Percentiles rank a stretch among this genome's conserved stretches.
Conservation (phyloP, 495 filamentous ascomycete genomes). For the Penicillium odoratum region DNA sequence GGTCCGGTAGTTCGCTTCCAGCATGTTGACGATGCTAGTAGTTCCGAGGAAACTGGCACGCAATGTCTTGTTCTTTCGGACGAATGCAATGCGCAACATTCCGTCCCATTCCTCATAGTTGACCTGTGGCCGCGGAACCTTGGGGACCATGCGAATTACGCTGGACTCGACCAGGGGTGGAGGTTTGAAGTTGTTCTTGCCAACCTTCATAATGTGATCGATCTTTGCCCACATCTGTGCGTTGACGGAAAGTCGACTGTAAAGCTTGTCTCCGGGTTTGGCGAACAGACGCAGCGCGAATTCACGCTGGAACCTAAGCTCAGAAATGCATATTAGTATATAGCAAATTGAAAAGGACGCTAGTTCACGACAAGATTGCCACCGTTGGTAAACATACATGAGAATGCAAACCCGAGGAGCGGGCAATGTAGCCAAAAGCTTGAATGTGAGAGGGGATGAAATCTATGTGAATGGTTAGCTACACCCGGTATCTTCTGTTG, state of each 20-base stretch:
- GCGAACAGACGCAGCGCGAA: constrained; percentile 78
- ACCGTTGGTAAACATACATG: constrained; percentile 59
- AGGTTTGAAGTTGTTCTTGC: constrained; percentile 91
- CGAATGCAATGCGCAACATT: constrained; percentile 79
- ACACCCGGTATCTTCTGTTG: neutral
- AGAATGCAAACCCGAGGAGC: constrained; percentile 77
- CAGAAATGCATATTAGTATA: constrained; percentile 14
- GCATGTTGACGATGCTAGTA: constrained; percentile 73
- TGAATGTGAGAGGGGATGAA: constrained; percentile 84
- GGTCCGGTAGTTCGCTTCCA: constrained; percentile 82
- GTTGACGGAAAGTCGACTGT: constrained; percentile 84
- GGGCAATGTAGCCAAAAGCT: constrained; percentile 77
- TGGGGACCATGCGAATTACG: constrained; percentile 75
- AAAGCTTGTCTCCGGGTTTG: constrained; percentile 76
- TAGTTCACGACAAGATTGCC: neutral
- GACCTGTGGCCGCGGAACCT: constrained; percentile 79
- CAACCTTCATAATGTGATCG: constrained; percentile 88
- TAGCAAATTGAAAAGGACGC: neutral
- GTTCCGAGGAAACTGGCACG: constrained; percentile 73
- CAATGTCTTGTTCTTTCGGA: constrained; percentile 75
- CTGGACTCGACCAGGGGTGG: constrained; percentile 87
- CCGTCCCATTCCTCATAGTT: constrained; percentile 96
- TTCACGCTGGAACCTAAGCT: constrained; percentile 58
- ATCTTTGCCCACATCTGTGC: constrained; percentile 93
- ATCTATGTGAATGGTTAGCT: constrained; percentile 53